These are phyloP conservation scores for Cunninghamia lanceolata DNA, from an alignment of 75 land plant genomes.

Conservation along the genomic window DNA sequence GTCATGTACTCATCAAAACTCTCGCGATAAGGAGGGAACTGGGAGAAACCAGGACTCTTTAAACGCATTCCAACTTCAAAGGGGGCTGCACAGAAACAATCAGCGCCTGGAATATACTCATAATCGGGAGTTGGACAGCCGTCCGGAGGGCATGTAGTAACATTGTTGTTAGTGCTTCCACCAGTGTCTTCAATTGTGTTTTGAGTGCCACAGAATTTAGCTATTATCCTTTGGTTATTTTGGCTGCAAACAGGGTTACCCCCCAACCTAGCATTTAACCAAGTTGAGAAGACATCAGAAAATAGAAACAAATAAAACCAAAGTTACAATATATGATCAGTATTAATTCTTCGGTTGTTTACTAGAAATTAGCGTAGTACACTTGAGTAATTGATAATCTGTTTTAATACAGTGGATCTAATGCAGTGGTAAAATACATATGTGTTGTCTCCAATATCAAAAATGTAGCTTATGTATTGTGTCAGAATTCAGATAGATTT, in stretches of 20 bases:
- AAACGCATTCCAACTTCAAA: conserved; percentile 50
- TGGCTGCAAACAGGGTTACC: conserved; percentile 41
- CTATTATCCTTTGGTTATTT: conserved; percentile 13
- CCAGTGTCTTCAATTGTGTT: not conserved
- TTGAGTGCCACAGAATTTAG: conserved; percentile 6
- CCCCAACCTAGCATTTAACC: conserved; percentile 22
- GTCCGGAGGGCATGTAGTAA: not conserved
- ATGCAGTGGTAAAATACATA: not conserved
- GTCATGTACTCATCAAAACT: conserved; percentile 47
- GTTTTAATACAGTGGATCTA: not conserved
- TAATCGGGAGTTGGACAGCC: conserved; percentile 12
- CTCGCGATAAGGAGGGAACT: conserved; percentile 36
- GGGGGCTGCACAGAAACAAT: conserved; percentile 39
- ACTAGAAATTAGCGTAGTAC: not conserved
- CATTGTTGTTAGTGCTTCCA: conserved; percentile 6
- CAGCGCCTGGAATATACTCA: conserved; percentile 21
- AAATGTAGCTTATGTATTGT: not conserved
- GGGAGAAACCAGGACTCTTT: conserved; percentile 77
- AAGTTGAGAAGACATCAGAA: not conserved
- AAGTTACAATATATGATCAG: not conserved
- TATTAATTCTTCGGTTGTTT: not conserved
- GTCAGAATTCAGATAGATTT: not conserved
- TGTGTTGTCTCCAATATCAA: not conserved
- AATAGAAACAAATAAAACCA: not conserved
- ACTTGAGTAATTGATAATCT: not conserved